Percentiles rank a stretch among this genome's conserved stretches.
These are phyloP conservation scores for Pyrenopolyporus hunteri DNA, from an alignment of 495 filamentous ascomycete genomes.

Conservation along the genomic window DNA sequence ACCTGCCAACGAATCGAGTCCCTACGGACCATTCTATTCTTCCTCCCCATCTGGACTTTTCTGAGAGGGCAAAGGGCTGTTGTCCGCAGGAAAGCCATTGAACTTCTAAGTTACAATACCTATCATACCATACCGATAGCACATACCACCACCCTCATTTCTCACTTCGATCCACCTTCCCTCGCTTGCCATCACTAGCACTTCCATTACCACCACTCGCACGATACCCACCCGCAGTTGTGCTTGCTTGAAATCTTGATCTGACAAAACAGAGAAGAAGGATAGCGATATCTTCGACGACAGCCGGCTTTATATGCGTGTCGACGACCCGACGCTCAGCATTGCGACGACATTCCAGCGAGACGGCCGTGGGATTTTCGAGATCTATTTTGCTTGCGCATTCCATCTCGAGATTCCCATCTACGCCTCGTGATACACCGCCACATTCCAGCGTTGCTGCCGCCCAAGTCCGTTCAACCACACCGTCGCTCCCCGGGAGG, in stretches of 20 bases:
- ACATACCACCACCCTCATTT: conserved; percentile 3
- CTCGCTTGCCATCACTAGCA: conserved; percentile 6
- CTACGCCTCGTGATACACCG: conserved; percentile 8
- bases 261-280: conserved; percentile 35
- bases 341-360: conserved; percentile 27
- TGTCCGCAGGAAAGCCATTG: conserved; percentile 32
- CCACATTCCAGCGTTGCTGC: conserved; percentile 40
- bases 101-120: conserved; percentile 36
- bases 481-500: conserved; percentile 50
- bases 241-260: conserved; percentile 24
- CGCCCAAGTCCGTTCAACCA: conserved; percentile 34
- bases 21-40: conserved; percentile 29
- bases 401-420: conserved; percentile 35
- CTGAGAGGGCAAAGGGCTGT: conserved; percentile 34
- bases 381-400: conserved; percentile 37
- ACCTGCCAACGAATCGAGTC: conserved; percentile 33
- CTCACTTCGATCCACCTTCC: conserved; percentile 10
- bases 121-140: conserved; percentile 12
- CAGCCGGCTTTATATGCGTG: conserved; percentile 18
- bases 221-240: conserved; percentile 9
- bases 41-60: conserved; percentile 31
- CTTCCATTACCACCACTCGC: conserved; percentile 7
- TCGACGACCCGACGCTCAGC: conserved; percentile 1
- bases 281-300: conserved; percentile 6
- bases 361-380: conserved; percentile 34